Evolutionary conservation across 2,329 filamentous ascomycete genomes (phyloP), one percentile per base, ranked within the genome.

Genomic region (Lasiodiplodia hormozganensis): DNA sequence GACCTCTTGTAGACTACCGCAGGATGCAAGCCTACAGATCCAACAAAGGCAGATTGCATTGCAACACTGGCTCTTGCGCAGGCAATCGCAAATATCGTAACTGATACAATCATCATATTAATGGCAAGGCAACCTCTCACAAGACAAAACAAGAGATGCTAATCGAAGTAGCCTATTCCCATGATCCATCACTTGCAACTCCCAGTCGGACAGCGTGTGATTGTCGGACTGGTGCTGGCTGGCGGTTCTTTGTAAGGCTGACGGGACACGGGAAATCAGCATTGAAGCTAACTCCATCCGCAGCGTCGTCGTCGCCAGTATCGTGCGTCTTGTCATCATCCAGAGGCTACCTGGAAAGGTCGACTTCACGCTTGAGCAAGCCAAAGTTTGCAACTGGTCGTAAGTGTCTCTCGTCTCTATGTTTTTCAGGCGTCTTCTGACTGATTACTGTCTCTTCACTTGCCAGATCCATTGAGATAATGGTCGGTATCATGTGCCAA

Each of bases 401-500:
- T 64, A 34, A 64, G 60, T 51, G 25, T 3, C 18, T n/a, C 40
- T 6, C 34, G 34, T 10, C 8, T 16, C 38, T 11, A 31, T 5
- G 4, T 23, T 12, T 18, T 3, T 18, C 43, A n/a, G 2, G 23
- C 2, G 4, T 11, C 31, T 21, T 31, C 14, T 36, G 25, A 18
- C 43, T 51, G 40, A 53, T 18, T 10, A 14, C 21, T 43, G 16
- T 4, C 16, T 16, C 40, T 16, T 21, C 14, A 4, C 5, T 3
- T 40, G 7, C 36, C 11, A 58, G 54, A 1, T 58, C 54, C 36
- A 88, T 96, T 67, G 93, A 97, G 78, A 92, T 96, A 73, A 94
- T 95, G 71, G 84, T 95, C 1, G 93, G 92, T 18, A 92, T 96
- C 72, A 89, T 92, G 65, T 95, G 92, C 75, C 93, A 91, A 51